These are phyloP conservation scores for Saturnispora quitensis DNA, from an alignment of 805 yeast species.

Conservation along the genomic window DNA sequence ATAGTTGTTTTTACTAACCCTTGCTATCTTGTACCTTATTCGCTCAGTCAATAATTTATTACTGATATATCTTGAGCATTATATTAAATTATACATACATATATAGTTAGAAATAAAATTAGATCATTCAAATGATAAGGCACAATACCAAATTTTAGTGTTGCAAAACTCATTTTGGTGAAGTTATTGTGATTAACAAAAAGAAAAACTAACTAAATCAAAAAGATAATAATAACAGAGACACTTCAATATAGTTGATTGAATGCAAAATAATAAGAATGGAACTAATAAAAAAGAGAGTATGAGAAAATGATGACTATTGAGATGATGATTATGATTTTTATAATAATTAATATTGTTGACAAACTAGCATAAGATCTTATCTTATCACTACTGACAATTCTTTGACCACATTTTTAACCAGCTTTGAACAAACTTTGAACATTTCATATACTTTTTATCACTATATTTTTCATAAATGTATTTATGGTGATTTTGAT, in stretches of 20 bases:
- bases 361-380: neutral
- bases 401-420: constrained; percentile 2
- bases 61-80: neutral
- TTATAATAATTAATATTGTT: too few relatives aligned
- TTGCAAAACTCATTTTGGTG: neutral
- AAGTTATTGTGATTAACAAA: neutral
- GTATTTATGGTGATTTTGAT: constrained; percentile 60
- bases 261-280: neutral
- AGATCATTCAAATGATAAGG: neutral
- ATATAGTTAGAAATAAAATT: neutral
- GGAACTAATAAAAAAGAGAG: neutral
- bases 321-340: neutral
- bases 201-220: neutral
- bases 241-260: neutral
- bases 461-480: constrained; percentile 86
- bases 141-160: neutral
- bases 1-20: too few relatives aligned
- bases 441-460: constrained; percentile 70
- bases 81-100: neutral
- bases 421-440: constrained; percentile 67
- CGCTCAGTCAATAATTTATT: neutral
- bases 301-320: neutral
- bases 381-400: neutral
- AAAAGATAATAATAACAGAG: neutral
- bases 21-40: too few relatives aligned